Percentiles rank a stretch among this genome's conserved stretches.
phyloP scores from a whole-genome alignment of 345 rosid genomes.

The Hypericum perforatum region DNA sequence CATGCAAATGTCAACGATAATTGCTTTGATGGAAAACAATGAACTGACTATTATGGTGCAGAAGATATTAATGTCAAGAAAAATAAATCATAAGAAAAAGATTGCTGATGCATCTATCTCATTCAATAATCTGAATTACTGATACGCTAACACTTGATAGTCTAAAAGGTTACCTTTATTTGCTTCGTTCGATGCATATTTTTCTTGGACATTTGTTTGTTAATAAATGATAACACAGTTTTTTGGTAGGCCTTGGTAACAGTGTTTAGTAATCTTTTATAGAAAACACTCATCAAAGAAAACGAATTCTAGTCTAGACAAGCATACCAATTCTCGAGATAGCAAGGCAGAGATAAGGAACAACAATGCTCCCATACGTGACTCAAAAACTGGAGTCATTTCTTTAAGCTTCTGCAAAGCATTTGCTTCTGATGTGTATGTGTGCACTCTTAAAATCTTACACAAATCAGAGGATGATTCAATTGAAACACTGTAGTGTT shows the following conservation, averaged over 20 bases:
- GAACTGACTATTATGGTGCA: too few relatives aligned
- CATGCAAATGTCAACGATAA: not conserved
- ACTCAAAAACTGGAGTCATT: conserved; percentile 61
- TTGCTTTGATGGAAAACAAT: not conserved
- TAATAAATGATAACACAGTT: too few relatives aligned
- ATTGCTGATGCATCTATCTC: too few relatives aligned
- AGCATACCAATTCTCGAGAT: conserved; percentile 92
- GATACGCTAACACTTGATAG: too few relatives aligned
- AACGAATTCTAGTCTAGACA: conserved; percentile 4
- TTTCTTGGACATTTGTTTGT: too few relatives aligned
- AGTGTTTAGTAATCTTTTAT: too few relatives aligned
- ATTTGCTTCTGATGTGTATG: conserved; percentile 38
- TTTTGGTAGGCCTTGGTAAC: too few relatives aligned
- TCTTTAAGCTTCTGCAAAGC: conserved; percentile 47
- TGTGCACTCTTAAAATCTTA: conserved; percentile 56
- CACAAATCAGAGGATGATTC: conserved; percentile 79
- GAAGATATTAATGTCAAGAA: too few relatives aligned
- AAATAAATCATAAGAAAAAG: too few relatives aligned
- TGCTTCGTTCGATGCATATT: too few relatives aligned
- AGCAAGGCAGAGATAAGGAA: conserved; percentile 92
- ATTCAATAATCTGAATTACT: too few relatives aligned
- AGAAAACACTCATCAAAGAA: not conserved
- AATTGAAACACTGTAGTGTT: conserved; percentile 52
- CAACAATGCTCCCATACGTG: conserved; percentile 90
- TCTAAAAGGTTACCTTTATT: too few relatives aligned